phyloP scores from a whole-genome alignment of 768 basidiomycete species.

The Psilocybe azurescens region DNA sequence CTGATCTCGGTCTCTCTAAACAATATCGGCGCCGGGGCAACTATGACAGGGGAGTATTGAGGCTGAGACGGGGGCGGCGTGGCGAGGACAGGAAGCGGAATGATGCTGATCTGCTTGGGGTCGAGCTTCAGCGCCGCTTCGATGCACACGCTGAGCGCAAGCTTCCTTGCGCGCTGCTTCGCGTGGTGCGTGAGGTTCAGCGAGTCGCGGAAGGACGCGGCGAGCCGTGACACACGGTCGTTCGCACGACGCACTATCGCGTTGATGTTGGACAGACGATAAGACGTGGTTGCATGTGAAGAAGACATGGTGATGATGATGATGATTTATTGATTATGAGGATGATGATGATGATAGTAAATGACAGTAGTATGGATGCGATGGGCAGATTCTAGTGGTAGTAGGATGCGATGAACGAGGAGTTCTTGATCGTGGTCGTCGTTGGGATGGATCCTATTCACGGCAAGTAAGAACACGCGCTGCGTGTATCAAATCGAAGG shows the following conservation, averaged over 20 bases:
- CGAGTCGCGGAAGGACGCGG: constrained; percentile 39
- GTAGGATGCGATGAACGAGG: background rate
- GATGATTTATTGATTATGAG: too few species aligned
- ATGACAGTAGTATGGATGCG: background rate
- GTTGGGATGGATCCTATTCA: background rate
- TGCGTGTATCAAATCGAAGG: constrained; percentile 30
- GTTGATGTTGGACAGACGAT: constrained; percentile 39
- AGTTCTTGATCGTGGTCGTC: background rate
- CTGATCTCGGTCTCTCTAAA: constrained; percentile 1
- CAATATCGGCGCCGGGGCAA: background rate
- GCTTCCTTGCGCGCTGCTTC: constrained; percentile 45
- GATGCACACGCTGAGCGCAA: constrained; percentile 52
- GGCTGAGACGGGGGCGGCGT: constrained; percentile 5
- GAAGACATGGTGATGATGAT: constrained; percentile 24
- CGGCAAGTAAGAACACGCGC: constrained; percentile 32
- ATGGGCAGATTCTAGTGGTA: constrained; percentile 1
- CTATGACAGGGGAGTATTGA: background rate
- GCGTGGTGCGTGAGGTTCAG: constrained; percentile 50
- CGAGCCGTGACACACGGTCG: constrained; percentile 42
- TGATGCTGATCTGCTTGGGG: constrained; percentile 40
- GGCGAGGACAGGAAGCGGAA: constrained; percentile 29
- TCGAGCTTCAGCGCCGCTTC: constrained; percentile 45
- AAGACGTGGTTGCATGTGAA: constrained; percentile 9
- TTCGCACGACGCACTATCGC: constrained; percentile 49
- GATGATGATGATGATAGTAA: too few species aligned